Evolutionary conservation across 306 rosid species (phyloP).

Genomic region (Prunus padus): DNA sequence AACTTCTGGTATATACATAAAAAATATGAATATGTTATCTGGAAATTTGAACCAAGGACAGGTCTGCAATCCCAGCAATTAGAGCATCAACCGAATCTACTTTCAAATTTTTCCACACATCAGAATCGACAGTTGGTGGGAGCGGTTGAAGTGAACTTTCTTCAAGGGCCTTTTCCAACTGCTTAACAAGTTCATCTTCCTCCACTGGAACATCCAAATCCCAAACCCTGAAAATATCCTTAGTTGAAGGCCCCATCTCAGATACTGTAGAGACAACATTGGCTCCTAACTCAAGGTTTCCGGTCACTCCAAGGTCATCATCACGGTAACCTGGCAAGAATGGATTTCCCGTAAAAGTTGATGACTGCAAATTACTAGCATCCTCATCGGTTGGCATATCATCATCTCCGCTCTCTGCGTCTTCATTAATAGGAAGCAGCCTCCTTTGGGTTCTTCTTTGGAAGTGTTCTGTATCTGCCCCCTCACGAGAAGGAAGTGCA

Average conservation of each 20-base stretch:
- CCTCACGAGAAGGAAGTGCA: slow-evolving; percentile 20
- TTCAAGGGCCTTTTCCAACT: slow-evolving; percentile 47
- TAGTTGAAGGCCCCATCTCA: slow-evolving; percentile 38
- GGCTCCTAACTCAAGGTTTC: slow-evolving; percentile 15
- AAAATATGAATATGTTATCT: background rate
- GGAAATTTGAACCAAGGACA: slow-evolving; percentile 39
- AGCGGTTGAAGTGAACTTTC: slow-evolving; percentile 28
- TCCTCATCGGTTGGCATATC: slow-evolving; percentile 24
- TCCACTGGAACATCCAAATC: slow-evolving; percentile 58
- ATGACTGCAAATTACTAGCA: slow-evolving; percentile 19
- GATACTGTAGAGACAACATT: slow-evolving; percentile 20
- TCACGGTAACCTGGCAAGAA: slow-evolving; percentile 62
- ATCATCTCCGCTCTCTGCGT: slow-evolving; percentile 24
- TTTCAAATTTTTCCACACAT: slow-evolving; percentile 28
- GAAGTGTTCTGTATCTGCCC: slow-evolving; percentile 4
- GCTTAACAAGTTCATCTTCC: slow-evolving; percentile 60
- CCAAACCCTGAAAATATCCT: slow-evolving; percentile 69
- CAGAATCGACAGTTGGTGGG: slow-evolving; percentile 32
- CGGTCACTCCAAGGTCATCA: slow-evolving; percentile 34
- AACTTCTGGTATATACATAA: background rate
- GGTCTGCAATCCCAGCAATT: slow-evolving; percentile 43
- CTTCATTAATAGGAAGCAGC: slow-evolving; percentile 20
- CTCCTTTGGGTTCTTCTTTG: slow-evolving; percentile 1
- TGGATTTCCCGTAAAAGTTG: slow-evolving; percentile 51
- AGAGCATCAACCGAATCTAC: slow-evolving; percentile 41